A percentile compares a stretch with the other conserved stretches of the same genome.
Conservation (phyloP, 805 yeast species). For the Sugiyamaella chiloensis region DNA sequence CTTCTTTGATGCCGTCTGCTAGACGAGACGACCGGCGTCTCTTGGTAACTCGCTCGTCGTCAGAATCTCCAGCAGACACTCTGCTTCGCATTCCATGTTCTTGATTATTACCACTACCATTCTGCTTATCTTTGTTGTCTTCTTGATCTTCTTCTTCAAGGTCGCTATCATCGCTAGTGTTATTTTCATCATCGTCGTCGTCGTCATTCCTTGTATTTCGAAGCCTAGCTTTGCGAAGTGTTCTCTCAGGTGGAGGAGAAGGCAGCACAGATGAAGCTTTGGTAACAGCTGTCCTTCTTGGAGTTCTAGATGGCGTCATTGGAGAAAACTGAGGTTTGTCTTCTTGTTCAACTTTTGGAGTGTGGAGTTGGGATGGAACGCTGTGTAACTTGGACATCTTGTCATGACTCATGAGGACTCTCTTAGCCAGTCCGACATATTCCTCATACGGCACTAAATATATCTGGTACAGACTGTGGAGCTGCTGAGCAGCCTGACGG, state of each 20-base stretch:
- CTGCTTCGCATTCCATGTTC: too few species aligned
- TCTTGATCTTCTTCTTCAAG: conserved; percentile 11
- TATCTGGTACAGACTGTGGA: conserved; percentile 19
- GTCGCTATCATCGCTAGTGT: conserved; percentile 1
- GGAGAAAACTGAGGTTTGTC: not conserved
- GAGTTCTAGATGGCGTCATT: not conserved
- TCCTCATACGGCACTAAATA: conserved; percentile 28
- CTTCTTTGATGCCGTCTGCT: not conserved
- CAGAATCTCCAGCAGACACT: conserved; percentile 2
- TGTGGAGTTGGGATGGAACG: not conserved
- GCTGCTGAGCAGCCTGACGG: conserved; percentile 3
- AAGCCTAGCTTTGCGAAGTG: conserved; percentile 3
- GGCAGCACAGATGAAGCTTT: not conserved
- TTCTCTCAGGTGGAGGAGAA: conserved; percentile 6
- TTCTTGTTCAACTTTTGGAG: not conserved
- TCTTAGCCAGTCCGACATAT: conserved; percentile 19
- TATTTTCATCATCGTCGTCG: conserved; percentile 4
- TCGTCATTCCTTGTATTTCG: not conserved
- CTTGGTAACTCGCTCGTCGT: conserved; percentile 4
- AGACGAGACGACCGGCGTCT: not conserved
- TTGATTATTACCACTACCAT: too few species aligned
- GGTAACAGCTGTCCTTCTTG: not conserved
- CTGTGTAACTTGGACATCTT: not conserved
- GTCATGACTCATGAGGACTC: not conserved
- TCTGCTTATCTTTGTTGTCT: conserved; percentile 10